Percentiles rank a stretch among this genome's conserved stretches.
Conservation (phyloP, 768 basidiomycete species). For the Rhodotorula sphaerocarpa region DNA sequence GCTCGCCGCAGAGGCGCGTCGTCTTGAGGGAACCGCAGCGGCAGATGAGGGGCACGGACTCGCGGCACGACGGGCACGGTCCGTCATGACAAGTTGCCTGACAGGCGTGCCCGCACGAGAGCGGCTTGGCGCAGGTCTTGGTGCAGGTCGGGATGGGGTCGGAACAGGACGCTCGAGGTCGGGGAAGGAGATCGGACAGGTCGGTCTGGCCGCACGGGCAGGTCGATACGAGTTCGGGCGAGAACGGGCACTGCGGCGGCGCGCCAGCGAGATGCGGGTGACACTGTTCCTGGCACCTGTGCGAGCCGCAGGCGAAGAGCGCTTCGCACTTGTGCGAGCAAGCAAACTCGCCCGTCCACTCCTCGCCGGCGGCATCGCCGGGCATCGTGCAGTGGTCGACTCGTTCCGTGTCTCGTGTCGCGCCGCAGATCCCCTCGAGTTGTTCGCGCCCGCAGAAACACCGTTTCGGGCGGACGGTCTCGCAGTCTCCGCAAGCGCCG, state of each 20-base stretch:
- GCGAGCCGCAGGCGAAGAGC: constrained; percentile 67
- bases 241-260: constrained; percentile 61
- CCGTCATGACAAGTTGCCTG: not conserved
- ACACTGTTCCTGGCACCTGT: constrained; percentile 55
- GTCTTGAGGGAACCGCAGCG: constrained; percentile 70
- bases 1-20: constrained; percentile 51
- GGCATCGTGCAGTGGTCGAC: constrained; percentile 23
- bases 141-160: constrained; percentile 74
- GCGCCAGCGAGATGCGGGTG: constrained; percentile 51
- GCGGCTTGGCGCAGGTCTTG: constrained; percentile 39
- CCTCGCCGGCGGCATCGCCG: constrained; percentile 32
- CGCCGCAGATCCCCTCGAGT: constrained; percentile 58
- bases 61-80: not conserved
- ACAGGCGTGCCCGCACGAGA: constrained; percentile 1
- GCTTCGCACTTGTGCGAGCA: constrained; percentile 60
- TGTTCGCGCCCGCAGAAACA: constrained; percentile 77
- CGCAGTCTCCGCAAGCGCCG: constrained; percentile 64
- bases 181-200: constrained; percentile 46
- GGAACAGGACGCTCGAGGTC: constrained; percentile 51
- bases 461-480: constrained; percentile 49
- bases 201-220: constrained; percentile 74
- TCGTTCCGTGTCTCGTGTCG: constrained; percentile 43
- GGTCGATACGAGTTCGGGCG: constrained; percentile 58
- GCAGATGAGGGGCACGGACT: constrained; percentile 54
- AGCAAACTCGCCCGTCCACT: constrained; percentile 60